Percentiles rank a stretch among this genome's conserved stretches.
These are phyloP conservation scores for Globisporangium alternatum DNA, from an alignment of 352 stramenopile genomes.

Conservation along the genomic window DNA sequence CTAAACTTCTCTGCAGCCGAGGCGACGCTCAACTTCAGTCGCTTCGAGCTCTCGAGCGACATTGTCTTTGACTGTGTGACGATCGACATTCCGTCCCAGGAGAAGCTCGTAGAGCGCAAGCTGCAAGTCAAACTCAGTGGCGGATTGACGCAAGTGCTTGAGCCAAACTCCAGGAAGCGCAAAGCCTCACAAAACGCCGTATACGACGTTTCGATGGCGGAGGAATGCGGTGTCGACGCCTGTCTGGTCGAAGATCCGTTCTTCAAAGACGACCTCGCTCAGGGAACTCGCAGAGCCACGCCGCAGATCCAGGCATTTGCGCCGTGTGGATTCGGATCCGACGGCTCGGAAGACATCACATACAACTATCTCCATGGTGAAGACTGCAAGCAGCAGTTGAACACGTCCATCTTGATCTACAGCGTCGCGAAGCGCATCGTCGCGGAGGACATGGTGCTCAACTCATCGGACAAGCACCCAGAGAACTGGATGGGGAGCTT, in stretches of 20 bases:
- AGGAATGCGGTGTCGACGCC: conserved; percentile 26
- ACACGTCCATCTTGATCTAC: conserved; percentile 47
- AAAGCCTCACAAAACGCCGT: background rate
- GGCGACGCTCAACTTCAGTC: conserved; percentile 28
- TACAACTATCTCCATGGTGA: conserved; percentile 25
- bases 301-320: conserved; percentile 42
- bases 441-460: conserved; percentile 30
- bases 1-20: conserved; percentile 19
- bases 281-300: background rate
- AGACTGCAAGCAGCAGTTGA: conserved; percentile 22
- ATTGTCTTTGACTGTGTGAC: conserved; percentile 39
- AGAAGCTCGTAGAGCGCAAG: conserved; percentile 17
- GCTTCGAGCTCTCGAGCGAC: conserved; percentile 23
- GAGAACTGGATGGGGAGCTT: conserved; percentile 22
- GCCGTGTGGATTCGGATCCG: conserved; percentile 27
- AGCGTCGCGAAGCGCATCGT: conserved; percentile 39
- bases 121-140: conserved; percentile 8
- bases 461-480: background rate
- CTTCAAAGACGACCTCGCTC: conserved; percentile 12
- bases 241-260: conserved; percentile 30
- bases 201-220: conserved; percentile 14
- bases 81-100: conserved; percentile 37
- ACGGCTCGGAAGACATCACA: conserved; percentile 30
- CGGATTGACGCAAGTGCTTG: conserved; percentile 8
- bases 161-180: conserved; percentile 9